Percentiles rank a stretch among this genome's conserved stretches.
These are phyloP conservation scores for Rutidosis leptorrhynchoides DNA, from an alignment of 129 eudicot species.

Conservation along the genomic window DNA sequence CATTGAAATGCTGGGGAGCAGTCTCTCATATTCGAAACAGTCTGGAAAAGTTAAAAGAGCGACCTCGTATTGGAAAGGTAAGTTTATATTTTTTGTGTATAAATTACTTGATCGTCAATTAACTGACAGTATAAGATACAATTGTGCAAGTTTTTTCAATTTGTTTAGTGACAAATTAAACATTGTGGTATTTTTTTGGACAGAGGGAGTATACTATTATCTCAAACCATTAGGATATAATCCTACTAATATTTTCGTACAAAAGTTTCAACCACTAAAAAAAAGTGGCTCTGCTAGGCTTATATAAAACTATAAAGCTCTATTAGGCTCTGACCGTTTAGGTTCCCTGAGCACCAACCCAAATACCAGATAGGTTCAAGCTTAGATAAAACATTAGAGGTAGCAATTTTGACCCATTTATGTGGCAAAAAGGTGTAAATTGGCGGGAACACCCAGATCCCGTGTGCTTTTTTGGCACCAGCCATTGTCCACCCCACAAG, in stretches of 20 bases:
- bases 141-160: background rate
- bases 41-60: conserved; percentile 70
- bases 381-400: conserved; percentile 73
- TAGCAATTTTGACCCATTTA: conserved; percentile 44
- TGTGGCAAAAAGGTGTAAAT: no score
- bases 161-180: background rate
- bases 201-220: background rate
- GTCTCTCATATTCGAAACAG: conserved; percentile 93
- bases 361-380: conserved; percentile 49
- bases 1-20: conserved; percentile 96
- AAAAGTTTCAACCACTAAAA: background rate
- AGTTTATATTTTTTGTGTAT: background rate
- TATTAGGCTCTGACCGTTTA: background rate
- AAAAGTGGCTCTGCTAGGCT: background rate
- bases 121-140: background rate
- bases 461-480: no score
- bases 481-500: no score
- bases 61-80: conserved; percentile 99
- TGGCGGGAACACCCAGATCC: no score
- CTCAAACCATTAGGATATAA: background rate
- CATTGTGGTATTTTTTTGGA: background rate
- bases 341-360: conserved; percentile 54
- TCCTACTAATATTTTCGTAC: background rate
- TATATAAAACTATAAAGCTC: background rate
- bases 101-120: background rate